Evolutionary conservation across 345 rosid genomes (phyloP).

Genomic region (Syzygium aromaticum): DNA sequence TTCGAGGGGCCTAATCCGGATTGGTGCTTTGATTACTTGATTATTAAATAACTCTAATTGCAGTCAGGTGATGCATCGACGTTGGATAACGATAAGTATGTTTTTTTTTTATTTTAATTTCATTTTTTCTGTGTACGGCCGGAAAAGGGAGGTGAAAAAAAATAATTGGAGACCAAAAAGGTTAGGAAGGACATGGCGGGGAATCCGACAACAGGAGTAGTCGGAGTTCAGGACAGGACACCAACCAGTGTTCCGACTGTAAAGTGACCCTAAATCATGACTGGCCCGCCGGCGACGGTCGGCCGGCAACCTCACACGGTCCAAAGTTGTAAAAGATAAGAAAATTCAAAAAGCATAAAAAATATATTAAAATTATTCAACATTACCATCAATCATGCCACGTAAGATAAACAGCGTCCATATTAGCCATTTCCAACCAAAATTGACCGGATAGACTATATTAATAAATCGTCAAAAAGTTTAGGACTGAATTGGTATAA

Average conservation of each 20-base stretch:
- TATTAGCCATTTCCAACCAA: no score
- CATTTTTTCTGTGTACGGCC: not conserved
- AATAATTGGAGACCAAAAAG: not conserved
- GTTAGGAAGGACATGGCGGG: not conserved
- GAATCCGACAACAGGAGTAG: not conserved
- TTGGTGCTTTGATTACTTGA: not conserved
- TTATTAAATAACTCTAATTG: not conserved
- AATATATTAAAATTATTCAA: no score
- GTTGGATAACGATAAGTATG: not conserved
- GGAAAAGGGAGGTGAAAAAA: not conserved
- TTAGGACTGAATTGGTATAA: no score
- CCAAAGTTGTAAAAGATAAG: no score
- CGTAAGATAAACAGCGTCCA: no score
- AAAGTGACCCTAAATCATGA: not conserved
- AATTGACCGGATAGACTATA: no score
- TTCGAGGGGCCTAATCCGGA: not conserved
- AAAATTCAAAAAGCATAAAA: no score
- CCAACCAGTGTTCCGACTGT: not conserved
- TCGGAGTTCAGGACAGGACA: not conserved
- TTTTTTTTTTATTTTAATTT: not conserved
- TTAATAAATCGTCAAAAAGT: no score
- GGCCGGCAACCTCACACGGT: no score
- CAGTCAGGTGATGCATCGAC: not conserved
- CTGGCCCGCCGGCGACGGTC: no score
- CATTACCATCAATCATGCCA: no score